phyloP scores from a whole-genome alignment of 2,329 filamentous ascomycete species.

The Hypoxylon sp. region DNA sequence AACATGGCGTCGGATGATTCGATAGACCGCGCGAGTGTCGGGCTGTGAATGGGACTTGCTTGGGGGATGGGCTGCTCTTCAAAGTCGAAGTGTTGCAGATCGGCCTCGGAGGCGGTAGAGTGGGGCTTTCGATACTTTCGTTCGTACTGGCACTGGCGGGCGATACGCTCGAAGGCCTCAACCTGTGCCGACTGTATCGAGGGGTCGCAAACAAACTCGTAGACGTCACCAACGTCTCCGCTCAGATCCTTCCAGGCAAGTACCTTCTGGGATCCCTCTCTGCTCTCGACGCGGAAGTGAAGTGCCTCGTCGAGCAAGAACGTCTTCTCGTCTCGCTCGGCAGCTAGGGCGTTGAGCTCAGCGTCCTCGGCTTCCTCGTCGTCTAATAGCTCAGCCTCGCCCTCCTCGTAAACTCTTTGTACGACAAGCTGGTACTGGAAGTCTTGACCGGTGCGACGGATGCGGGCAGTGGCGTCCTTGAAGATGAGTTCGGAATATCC shows the following conservation, averaged over 20 bases:
- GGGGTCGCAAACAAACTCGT: conserved; percentile 93
- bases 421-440: conserved; percentile 98
- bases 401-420: conserved; percentile 96
- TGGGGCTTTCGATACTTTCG: conserved; percentile 86
- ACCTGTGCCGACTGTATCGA: conserved; percentile 75
- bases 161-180: conserved; percentile 80
- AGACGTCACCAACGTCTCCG: conserved; percentile 93
- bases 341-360: conserved; percentile 74
- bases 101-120: conserved; percentile 79
- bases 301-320: conserved; percentile 94
- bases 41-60: conserved; percentile 69
- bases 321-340: conserved; percentile 94
- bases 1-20: conserved; percentile 66
- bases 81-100: conserved; percentile 86
- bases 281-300: conserved; percentile 83
- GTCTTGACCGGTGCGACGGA: conserved; percentile 91
- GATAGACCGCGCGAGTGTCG: conserved; percentile 61
- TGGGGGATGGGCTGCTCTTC: conserved; percentile 69
- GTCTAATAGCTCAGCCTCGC: conserved; percentile 88
- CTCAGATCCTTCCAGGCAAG: conserved; percentile 95
- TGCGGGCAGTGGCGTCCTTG: conserved; percentile 92
- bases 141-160: conserved; percentile 96
- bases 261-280: conserved; percentile 82
- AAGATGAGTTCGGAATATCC: conserved; percentile 99
- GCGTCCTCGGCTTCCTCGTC: conserved; percentile 89